Base-by-base conservation (phyloP, 2,329 filamentous ascomycete genomes). In the Ceratocystis harringtonii region DNA sequence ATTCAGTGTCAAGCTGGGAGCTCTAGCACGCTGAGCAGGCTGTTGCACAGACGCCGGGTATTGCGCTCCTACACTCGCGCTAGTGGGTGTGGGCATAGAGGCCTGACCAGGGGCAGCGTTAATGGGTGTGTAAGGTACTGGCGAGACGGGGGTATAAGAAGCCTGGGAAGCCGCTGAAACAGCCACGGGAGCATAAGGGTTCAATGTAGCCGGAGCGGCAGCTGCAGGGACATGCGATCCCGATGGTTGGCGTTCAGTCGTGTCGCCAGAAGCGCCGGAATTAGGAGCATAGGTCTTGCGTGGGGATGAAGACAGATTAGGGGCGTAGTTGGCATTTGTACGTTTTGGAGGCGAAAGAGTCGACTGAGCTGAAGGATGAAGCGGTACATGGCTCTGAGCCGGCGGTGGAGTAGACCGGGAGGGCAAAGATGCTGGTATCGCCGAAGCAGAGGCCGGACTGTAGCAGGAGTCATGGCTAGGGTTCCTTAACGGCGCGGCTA, bases 321-420 rank as follows among this genome's bases (percentile, higher is more conserved):
- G 44, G n/a, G 41, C 41, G 70, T 86, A 84, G 69, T 75, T 79
- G n/a, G 80, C 79, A 1, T 75, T 74, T 1, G 75, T 70, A 41
- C 80, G 76, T 70, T 86, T 86, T 0, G 82, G 77, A 0, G 84
- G 83, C 1, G 84, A 85, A 30, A 81, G 72, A 1, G 75, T 75
- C 19, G 78, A 72, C 36, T 78, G 76, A 4, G 72, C 74, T 58
- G 75, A 63, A 10, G 66, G 55, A 41, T 63, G 67, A 32, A 30
- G 32, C 50, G 67, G 61, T 17, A 65, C 63, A 19, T 67, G 50
- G 19, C 43, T 43, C n/a, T 73, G 55, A 63, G 73, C 72, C 6
- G 79, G 80, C 15, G 82, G 81, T 1, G 81, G 80, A 2, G 80
- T 83, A 63, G 78, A 78, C 60, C 76, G 76, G 63, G 66, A n/a